Conservation (phyloP, 352 stramenopile genomes). For the Phytophthora pini region DNA sequence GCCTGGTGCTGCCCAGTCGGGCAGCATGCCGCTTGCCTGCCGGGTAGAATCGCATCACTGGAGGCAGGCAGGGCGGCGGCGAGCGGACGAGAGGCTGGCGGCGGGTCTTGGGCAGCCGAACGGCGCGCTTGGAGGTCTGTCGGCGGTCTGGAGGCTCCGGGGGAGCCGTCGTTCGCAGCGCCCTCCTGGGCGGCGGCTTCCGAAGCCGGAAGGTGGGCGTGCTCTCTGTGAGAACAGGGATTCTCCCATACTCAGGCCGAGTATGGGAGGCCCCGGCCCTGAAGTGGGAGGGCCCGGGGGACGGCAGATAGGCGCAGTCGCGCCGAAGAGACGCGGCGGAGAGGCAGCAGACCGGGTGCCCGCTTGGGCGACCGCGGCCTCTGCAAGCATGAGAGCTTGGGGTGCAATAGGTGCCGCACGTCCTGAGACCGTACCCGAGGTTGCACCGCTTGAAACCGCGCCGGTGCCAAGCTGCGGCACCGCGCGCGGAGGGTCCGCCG, state of each 20-base stretch:
- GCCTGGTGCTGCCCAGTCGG: not conserved
- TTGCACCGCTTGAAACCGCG: not conserved
- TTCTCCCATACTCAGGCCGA: not conserved
- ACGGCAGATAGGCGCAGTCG: too few relatives aligned
- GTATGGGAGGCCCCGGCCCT: not conserved
- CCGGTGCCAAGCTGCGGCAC: not conserved
- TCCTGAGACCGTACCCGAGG: not conserved
- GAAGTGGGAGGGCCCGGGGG: not conserved
- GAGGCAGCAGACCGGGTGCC: too few relatives aligned
- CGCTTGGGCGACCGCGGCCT: not conserved
- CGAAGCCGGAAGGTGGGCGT: not conserved
- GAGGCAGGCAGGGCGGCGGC: not conserved
- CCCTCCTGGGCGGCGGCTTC: not conserved
- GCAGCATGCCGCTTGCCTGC: constrained; percentile 9
- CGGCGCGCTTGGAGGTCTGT: not conserved
- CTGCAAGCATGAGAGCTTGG: not conserved
- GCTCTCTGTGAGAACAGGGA: not conserved
- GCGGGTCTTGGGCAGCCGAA: not conserved
- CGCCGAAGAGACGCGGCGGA: not conserved
- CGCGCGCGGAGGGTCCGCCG: not conserved
- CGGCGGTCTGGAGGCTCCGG: not conserved
- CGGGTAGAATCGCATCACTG: not conserved
- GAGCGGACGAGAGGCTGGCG: too few relatives aligned
- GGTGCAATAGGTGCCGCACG: constrained; percentile 1
- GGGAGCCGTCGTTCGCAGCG: not conserved